Evolutionary conservation across 2,329 filamentous ascomycete species (phyloP).

Genomic region (Pseudohalonectria lignicola): DNA sequence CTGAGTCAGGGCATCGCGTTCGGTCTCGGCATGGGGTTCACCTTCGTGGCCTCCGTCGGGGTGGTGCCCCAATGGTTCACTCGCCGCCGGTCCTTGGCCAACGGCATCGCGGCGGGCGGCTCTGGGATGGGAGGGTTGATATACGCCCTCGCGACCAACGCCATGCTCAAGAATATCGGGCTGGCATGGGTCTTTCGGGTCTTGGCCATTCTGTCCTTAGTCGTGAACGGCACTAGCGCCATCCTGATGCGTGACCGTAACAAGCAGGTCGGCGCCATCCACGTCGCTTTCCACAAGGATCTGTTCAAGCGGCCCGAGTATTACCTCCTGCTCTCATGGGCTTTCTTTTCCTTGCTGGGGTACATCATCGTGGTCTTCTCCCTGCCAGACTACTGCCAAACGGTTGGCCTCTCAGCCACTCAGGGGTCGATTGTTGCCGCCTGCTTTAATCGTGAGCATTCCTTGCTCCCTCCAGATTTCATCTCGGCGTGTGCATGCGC

Average conservation of each 20-base stretch:
- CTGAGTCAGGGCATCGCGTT: conserved; percentile 66
- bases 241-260: conserved; percentile 62
- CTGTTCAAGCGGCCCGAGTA: conserved; percentile 55
- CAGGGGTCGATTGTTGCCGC: conserved; percentile 65
- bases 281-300: conserved; percentile 52
- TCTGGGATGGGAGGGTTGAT: conserved; percentile 64
- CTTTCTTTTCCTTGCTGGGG: conserved; percentile 60
- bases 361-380: conserved; percentile 72
- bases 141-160: conserved; percentile 56
- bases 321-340: conserved; percentile 53
- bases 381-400: conserved; percentile 60
- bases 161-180: conserved; percentile 55
- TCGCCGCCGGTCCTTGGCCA: conserved; percentile 56
- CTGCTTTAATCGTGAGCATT: conserved; percentile 50
- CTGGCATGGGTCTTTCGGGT: conserved; percentile 58
- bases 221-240: conserved; percentile 52
- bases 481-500: not conserved
- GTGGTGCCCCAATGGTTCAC: conserved; percentile 68
- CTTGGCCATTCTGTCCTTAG: conserved; percentile 50
- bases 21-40: conserved; percentile 67
- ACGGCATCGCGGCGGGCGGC: conserved; percentile 56
- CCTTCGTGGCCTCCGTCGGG: conserved; percentile 58
- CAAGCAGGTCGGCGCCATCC: conserved; percentile 54
- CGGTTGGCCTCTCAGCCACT: conserved; percentile 53
- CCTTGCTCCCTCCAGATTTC: too few relatives aligned